These are phyloP conservation scores for Chrysoporthe cubensis DNA, from an alignment of 2,329 filamentous ascomycete genomes.

Conservation along the genomic window DNA sequence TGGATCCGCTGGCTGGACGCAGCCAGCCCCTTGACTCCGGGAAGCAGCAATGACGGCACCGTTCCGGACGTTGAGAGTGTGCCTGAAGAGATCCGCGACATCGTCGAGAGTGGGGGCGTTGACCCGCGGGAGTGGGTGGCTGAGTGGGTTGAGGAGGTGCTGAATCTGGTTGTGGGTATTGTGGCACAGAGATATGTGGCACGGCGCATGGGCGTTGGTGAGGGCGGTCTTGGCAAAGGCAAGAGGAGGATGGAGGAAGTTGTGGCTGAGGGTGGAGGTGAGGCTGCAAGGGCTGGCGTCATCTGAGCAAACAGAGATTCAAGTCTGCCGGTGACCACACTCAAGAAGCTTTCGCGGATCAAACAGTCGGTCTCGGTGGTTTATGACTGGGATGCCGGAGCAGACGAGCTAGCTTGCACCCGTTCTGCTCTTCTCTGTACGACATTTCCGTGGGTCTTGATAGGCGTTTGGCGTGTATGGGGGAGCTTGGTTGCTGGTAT, in stretches of 20 bases:
- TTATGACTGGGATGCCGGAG: not conserved
- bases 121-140: constrained; percentile 97
- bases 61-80: constrained; percentile 47
- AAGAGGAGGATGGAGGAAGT: constrained; percentile 64
- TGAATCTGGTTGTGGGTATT: constrained; percentile 78
- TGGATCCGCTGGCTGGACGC: constrained; percentile 95
- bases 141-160: constrained; percentile 92
- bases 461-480: not conserved
- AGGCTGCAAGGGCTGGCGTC: constrained; percentile 62
- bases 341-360: not conserved
- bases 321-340: not conserved
- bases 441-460: not conserved
- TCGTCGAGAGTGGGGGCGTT: constrained; percentile 74
- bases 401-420: not conserved
- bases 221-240: constrained; percentile 67
- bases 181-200: constrained; percentile 96
- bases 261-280: constrained; percentile 60
- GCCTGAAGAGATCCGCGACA: constrained; percentile 85
- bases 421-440: not conserved
- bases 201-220: constrained; percentile 91
- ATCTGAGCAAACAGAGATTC: constrained; percentile 41
- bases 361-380: too few species aligned
- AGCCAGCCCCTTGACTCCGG: constrained; percentile 59
- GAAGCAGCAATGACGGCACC: constrained; percentile 52
- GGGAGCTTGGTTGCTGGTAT: not conserved